These are phyloP conservation scores for Cordyceps javanica DNA, from an alignment of 2,329 filamentous ascomycete genomes.

Conservation along the genomic window DNA sequence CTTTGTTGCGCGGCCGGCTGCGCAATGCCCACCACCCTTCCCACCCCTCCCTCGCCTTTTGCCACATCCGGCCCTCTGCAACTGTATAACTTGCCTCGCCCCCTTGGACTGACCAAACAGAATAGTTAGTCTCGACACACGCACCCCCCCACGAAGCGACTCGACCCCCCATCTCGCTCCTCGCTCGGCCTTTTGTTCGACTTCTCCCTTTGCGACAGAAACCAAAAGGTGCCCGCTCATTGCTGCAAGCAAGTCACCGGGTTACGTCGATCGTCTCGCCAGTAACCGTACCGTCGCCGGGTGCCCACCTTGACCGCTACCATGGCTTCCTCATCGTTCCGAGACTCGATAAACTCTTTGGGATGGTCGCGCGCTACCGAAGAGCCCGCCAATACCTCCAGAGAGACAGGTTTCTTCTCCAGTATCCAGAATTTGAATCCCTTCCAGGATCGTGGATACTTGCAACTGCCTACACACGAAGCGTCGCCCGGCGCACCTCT, in stretches of 20 bases:
- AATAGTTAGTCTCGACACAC: slow-evolving; percentile 6
- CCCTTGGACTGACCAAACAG: slow-evolving; percentile 4
- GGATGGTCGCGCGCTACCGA: slow-evolving; percentile 91
- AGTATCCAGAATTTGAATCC: slow-evolving; percentile 82
- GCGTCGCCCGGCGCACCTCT: slow-evolving; percentile 70
- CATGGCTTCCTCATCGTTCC: slow-evolving; percentile 86
- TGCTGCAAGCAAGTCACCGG: slow-evolving; percentile 7
- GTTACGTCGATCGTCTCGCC: slow-evolving; percentile 7
- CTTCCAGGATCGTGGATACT: slow-evolving; percentile 79
- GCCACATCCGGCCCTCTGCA: not conserved
- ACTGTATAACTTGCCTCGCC: not conserved
- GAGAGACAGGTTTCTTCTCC: slow-evolving; percentile 68
- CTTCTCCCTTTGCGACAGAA: slow-evolving; percentile 2
- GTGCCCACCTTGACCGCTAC: slow-evolving; percentile 10
- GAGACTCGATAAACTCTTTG: slow-evolving; percentile 89
- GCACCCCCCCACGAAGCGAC: not conserved
- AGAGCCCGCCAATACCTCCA: slow-evolving; percentile 63
- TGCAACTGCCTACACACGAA: slow-evolving; percentile 82
- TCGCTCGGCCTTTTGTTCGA: slow-evolving; percentile 1
- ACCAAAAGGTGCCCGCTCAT: not conserved
- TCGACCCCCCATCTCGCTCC: not conserved
- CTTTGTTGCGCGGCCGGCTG: slow-evolving; percentile 7
- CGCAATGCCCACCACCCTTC: not conserved
- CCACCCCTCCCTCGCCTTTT: not conserved
- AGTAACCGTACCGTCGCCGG: slow-evolving; percentile 1